Percentiles rank a stretch among this genome's conserved stretches.
Evolutionary conservation across 2,329 filamentous ascomycete species (phyloP).

Genomic region (Allantophomopsis cytisporea): DNA sequence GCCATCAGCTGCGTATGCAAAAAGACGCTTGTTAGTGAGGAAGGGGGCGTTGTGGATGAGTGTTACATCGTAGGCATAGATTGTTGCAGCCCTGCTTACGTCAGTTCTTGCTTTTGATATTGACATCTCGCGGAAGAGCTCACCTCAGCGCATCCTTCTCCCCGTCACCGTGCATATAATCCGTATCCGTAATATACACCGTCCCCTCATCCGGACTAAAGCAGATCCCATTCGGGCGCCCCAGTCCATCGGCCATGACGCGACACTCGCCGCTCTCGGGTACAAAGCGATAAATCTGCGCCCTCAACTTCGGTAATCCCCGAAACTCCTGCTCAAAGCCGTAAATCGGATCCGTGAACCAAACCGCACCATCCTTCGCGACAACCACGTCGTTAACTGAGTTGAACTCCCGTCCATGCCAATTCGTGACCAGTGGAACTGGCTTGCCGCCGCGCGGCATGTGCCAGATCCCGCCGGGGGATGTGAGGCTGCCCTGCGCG

Average conservation of each 20-base stretch:
- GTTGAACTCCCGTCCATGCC: slow-evolving; percentile 31
- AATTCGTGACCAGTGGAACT: slow-evolving; percentile 24
- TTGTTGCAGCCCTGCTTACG: slow-evolving; percentile 12
- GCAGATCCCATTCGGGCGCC: slow-evolving; percentile 22
- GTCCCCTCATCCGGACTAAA: slow-evolving; percentile 21
- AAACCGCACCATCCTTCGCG: slow-evolving; percentile 25
- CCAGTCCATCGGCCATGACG: slow-evolving; percentile 32
- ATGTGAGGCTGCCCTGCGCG: slow-evolving; percentile 20
- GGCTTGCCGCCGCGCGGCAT: slow-evolving; percentile 12
- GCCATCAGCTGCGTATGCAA: slow-evolving; percentile 32
- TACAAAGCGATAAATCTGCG: slow-evolving; percentile 32
- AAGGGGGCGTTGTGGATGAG: slow-evolving; percentile 22
- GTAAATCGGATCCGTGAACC: slow-evolving; percentile 34
- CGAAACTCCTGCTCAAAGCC: slow-evolving; percentile 31
- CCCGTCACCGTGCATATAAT: slow-evolving; percentile 17
- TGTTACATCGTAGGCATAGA: slow-evolving; percentile 35
- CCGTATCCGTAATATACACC: slow-evolving; percentile 29
- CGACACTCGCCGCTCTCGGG: slow-evolving; percentile 25
- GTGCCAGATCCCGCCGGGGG: slow-evolving; percentile 14
- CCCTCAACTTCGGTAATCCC: slow-evolving; percentile 27
- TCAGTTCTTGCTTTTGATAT: too few species aligned
- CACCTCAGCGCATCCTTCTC: slow-evolving; percentile 7
- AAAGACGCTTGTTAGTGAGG: slow-evolving; percentile 33
- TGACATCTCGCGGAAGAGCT: too few species aligned
- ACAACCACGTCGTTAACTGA: slow-evolving; percentile 28